Evolutionary conservation across 768 basidiomycete genomes (phyloP), one percentile per base, ranked within the genome.

Genomic region (Boletus eberwhitei): DNA sequence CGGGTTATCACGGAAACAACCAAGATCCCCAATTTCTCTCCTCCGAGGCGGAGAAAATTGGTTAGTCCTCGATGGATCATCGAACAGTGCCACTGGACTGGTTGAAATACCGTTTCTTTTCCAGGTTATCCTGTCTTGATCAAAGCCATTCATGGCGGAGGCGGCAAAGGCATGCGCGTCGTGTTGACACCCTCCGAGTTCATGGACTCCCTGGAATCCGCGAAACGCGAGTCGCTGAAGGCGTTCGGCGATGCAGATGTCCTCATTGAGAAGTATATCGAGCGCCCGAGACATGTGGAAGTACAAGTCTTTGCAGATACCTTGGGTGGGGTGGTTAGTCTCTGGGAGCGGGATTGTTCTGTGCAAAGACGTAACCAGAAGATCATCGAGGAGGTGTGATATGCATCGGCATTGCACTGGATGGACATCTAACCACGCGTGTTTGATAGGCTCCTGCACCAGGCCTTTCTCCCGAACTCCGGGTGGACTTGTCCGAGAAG

Each of bases 291-390:
- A 55, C 94, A 96, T 66, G 85, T 98, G 31, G 95, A 98, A 65
- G 93, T 98, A 4, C 94, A 98, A 69, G 87, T 97, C 5, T 97
- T 98, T 66, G 92, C 90, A 13, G 95, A 97, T 73, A 77, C 73
- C 9, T 71, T 77, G 29, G 93, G 92, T n/a, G 81, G 79, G 43
- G 87, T 83, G 4, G 88, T 96, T n/a, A 92, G 90, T 64, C 77
- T 96, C n/a, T 97, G 93, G 90, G 95, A 97, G 71, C 79, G 93
- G 46, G 93, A 95, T 65, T 95, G 91, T 64, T 93, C 90, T 1
- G 93, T 95, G 8, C 93, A 95, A 71, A 75, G 92, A 62, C 75
- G 93, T 50, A 96, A 96, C 64, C 94, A 98, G 77, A 98, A 97
- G 80, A 92, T 94, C 53, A 93, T 95, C 54, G 91, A 93, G 71